phyloP scores from a whole-genome alignment of 1,284 basidiomycete genomes.

The Meripilus lineatus region DNA sequence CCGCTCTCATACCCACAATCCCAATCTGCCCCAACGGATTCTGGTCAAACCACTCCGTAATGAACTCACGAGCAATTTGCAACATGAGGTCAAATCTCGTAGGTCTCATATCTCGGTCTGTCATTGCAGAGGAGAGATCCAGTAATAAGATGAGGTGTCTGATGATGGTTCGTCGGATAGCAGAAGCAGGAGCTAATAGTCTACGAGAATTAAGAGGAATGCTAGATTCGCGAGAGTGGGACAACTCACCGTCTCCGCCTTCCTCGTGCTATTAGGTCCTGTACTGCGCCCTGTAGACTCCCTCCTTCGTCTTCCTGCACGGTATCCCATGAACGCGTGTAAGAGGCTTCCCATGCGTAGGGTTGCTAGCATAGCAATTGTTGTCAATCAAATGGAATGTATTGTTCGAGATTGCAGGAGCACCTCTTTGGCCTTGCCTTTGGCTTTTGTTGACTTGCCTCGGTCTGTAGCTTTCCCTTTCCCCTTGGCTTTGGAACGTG shows the following conservation, averaged over 20 bases:
- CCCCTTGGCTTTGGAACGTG: constrained; percentile 39
- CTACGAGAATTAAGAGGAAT: constrained; percentile 31
- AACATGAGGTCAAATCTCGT: constrained; percentile 88
- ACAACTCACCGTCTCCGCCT: constrained; percentile 75
- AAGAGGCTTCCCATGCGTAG: constrained; percentile 96
- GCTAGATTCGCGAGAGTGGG: constrained; percentile 2
- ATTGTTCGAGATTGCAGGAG: background rate
- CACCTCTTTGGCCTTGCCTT: constrained; percentile 51
- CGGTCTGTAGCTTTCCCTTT: constrained; percentile 37
- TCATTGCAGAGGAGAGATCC: constrained; percentile 90
- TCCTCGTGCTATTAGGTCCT: constrained; percentile 82
- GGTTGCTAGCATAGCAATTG: constrained; percentile 47
- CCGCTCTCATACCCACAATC: constrained; percentile 86
- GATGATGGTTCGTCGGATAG: constrained; percentile 94
- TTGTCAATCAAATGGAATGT: background rate
- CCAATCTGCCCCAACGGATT: constrained; percentile 98
- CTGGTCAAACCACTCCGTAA: constrained; percentile 98
- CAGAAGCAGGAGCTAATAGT: constrained; percentile 74
- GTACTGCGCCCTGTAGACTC: constrained; percentile 85
- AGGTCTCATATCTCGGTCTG: constrained; percentile 93
- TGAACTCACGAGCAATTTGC: constrained; percentile 86
- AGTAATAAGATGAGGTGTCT: constrained; percentile 90
- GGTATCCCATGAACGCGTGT: constrained; percentile 93
- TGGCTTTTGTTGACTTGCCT: constrained; percentile 30
- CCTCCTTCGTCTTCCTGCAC: constrained; percentile 95